A percentile compares a stretch with the other conserved stretches of the same genome.
Evolutionary conservation across 2,329 filamentous ascomycete genomes (phyloP).

Genomic region (Periconia sp.): DNA sequence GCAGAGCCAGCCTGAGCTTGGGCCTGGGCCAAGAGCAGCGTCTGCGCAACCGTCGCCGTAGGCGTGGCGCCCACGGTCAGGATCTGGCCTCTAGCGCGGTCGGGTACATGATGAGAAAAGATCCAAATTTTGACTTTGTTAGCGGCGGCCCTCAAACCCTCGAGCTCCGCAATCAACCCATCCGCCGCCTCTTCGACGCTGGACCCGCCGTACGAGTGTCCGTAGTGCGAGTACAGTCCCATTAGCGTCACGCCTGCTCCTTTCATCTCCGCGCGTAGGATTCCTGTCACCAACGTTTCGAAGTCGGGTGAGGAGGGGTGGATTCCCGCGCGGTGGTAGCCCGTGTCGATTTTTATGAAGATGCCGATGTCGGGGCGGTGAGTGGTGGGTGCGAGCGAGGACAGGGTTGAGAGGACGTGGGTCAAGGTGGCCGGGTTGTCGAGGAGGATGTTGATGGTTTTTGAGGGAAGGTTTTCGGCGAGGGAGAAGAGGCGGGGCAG

Average conservation of each 20-base stretch:
- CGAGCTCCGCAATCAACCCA: conserved; percentile 63
- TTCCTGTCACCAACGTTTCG: conserved; percentile 46
- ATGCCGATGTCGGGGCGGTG: conserved; percentile 48
- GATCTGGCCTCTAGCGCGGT: conserved; percentile 44
- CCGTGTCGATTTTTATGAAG: conserved; percentile 76
- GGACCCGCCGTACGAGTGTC: conserved; percentile 66
- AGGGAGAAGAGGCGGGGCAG: conserved; percentile 62
- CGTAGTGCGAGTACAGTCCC: conserved; percentile 74
- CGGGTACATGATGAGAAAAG: conserved; percentile 4
- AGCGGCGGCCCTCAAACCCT: conserved; percentile 54
- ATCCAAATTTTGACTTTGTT: conserved; percentile 34
- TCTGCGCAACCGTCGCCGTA: conserved; percentile 68
- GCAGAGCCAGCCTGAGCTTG: no score
- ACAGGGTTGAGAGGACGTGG: conserved; percentile 40
- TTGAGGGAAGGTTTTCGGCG: conserved; percentile 54
- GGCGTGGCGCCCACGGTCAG: conserved; percentile 78
- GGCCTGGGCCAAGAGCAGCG: conserved; percentile 44
- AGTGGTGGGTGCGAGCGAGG: conserved; percentile 22
- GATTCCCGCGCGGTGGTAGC: conserved; percentile 71
- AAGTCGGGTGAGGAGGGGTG: conserved; percentile 53
- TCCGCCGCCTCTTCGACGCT: conserved; percentile 61
- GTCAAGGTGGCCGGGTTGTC: conserved; percentile 61
- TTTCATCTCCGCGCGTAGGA: conserved; percentile 40
- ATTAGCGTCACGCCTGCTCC: conserved; percentile 46
- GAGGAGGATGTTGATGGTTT: conserved; percentile 65